phyloP scores from a whole-genome alignment of 306 rosid species.

The Datisca glomerata region DNA sequence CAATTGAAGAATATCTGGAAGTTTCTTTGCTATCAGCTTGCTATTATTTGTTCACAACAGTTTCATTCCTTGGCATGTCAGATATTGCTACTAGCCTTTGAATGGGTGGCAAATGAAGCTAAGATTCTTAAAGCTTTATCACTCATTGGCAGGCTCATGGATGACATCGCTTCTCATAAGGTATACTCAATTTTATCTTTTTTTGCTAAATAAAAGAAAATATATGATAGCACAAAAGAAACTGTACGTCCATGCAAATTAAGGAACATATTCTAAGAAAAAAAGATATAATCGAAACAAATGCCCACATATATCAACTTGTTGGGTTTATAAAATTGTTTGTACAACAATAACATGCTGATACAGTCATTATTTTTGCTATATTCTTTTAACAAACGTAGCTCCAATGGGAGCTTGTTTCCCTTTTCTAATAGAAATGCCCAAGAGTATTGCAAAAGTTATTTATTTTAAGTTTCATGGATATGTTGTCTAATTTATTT shows the following conservation, averaged over 20 bases:
- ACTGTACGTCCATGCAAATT: too few relatives aligned
- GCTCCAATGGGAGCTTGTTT: too few relatives aligned
- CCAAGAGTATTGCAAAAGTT: too few relatives aligned
- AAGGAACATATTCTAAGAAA: background rate
- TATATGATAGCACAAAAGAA: too few relatives aligned
- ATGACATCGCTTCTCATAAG: slow-evolving; percentile 12
- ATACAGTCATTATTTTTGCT: too few relatives aligned
- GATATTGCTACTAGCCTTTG: slow-evolving; percentile 11
- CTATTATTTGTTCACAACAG: background rate
- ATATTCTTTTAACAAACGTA: too few relatives aligned
- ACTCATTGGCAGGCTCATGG: slow-evolving; percentile 2
- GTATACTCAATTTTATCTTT: background rate
- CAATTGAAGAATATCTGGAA: slow-evolving; percentile 20
- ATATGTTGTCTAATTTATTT: background rate
- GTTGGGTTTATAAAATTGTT: too few relatives aligned
- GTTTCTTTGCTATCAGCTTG: background rate
- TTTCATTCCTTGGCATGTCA: slow-evolving; percentile 10
- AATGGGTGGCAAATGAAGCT: slow-evolving; percentile 1
- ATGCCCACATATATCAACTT: too few relatives aligned
- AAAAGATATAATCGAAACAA: background rate
- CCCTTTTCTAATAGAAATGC: too few relatives aligned
- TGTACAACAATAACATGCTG: too few relatives aligned
- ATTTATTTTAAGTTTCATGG: too few relatives aligned
- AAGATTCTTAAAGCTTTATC: slow-evolving; percentile 9
- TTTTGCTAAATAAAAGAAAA: too few relatives aligned